Percentiles rank a stretch among this genome's conserved stretches.
phyloP scores from a whole-genome alignment of 1,139 yeast genomes.

The Hyphopichia buzzinii region DNA sequence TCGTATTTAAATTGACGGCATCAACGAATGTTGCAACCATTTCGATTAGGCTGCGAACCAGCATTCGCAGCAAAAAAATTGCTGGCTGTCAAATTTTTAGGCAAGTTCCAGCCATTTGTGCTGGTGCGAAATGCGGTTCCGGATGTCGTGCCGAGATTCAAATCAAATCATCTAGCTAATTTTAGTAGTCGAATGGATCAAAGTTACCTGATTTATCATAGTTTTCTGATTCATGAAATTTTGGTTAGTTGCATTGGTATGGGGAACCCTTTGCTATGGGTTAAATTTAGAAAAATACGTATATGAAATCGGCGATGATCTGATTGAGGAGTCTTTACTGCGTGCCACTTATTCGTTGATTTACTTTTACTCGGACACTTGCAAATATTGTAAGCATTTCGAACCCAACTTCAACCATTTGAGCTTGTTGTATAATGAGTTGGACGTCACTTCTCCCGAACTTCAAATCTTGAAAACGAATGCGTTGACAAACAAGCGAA shows the following conservation, averaged over 20 bases:
- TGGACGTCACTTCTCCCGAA: constrained; percentile 5
- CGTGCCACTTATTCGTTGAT: constrained; percentile 35
- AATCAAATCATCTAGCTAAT: no score
- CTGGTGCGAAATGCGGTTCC: no score
- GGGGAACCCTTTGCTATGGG: neutral
- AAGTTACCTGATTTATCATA: no score
- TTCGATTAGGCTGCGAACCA: neutral
- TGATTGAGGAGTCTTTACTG: constrained; percentile 16
- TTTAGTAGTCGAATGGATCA: no score
- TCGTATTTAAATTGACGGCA: neutral
- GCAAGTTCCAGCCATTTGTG: neutral
- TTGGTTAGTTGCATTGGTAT: neutral
- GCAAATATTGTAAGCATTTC: constrained; percentile 36
- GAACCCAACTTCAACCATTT: constrained; percentile 37
- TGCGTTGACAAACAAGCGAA: constrained; percentile 20
- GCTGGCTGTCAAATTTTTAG: neutral
- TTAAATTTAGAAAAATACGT: constrained; percentile 7
- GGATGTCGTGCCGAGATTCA: no score
- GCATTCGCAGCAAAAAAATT: neutral
- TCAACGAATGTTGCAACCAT: neutral
- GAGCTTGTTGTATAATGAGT: constrained; percentile 23
- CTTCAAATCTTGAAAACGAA: constrained; percentile 35
- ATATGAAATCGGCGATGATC: constrained; percentile 17
- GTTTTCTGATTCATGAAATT: neutral
- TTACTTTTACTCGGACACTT: constrained; percentile 38